Conservation (phyloP, 2,329 filamentous ascomycete genomes). For the Colletotrichum endophyticum region DNA sequence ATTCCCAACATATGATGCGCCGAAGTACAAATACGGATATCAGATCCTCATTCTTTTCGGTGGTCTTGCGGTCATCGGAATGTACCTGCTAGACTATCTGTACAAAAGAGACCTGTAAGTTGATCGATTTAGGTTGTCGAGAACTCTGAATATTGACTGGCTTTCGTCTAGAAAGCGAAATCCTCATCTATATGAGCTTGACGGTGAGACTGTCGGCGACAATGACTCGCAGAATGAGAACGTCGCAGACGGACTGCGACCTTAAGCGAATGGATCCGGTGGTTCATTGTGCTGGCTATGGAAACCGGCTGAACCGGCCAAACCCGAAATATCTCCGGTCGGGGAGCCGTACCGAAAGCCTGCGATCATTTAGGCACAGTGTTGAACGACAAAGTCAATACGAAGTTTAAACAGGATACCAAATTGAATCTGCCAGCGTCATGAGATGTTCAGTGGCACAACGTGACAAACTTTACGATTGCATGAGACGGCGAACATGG, state of each 20-base stretch:
- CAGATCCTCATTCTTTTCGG: slow-evolving; percentile 36
- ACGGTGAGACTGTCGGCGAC: not conserved
- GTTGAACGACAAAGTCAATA: not conserved
- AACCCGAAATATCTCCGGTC: not conserved
- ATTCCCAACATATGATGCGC: slow-evolving; percentile 37
- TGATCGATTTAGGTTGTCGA: not conserved
- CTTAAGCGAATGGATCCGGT: not conserved
- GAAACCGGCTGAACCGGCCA: not conserved
- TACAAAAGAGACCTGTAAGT: not conserved
- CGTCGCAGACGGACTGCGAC: not conserved
- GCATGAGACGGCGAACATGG: not conserved
- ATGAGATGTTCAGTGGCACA: not conserved
- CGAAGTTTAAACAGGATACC: not conserved
- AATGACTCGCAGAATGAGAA: not conserved
- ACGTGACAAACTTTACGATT: not conserved
- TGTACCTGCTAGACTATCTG: not conserved
- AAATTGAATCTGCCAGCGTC: not conserved
- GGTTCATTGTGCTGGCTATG: not conserved
- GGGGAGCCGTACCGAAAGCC: not conserved
- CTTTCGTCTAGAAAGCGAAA: not conserved
- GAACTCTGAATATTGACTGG: not conserved
- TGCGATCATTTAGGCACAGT: not conserved
- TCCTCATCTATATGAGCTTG: not conserved
- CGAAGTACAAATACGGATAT: slow-evolving; percentile 37
- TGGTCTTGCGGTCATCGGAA: slow-evolving; percentile 27